Base-by-base conservation (phyloP, 805 yeast species). In the Saturnispora besseyi region DNA sequence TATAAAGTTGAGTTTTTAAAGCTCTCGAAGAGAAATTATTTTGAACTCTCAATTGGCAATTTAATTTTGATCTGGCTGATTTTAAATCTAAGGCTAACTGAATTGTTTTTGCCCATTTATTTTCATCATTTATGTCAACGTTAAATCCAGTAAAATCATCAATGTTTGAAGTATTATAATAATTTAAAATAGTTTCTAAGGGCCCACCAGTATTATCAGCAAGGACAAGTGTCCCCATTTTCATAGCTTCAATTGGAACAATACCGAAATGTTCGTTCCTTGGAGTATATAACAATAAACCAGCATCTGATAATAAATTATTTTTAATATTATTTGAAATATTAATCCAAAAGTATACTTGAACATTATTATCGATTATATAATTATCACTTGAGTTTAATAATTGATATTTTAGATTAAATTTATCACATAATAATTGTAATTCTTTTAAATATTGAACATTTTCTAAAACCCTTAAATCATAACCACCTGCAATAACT, bases 221-320 rank as follows among this genome's bases (percentile, higher is more conserved):
- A 46, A 93, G 68, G 0, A 90, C 96, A 0, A 96, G 88, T 0
- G 83, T 82, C 29, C 86, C 84, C 51, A 78, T 73, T 44, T 83
- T 74, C 97, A 93, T 90, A 11, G 96, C 90, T 63, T 93, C 99
- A 13, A 93, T 73, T 1, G 99, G 99, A 9, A 93, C 99, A 55
- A 93, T 93, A 12, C 99, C 99, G 62, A 93, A 93, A 68, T 93
- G 99, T 65, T 93, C 99, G 58, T 76, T 77, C 0, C 85, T 74
- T 3, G 99, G 99, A 0, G 99, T 93, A 62, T 93, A 93, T 42
- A 90, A 67, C 22, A 93, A 71, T 50, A 85, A 57, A 44, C 75
- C 74, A 2, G 90, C 73, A 9, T 70, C 65, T 36, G 74, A 63
- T 32, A 93, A 68, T 28, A 93, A 72, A 2, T 75, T 69, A 61